Conservation (phyloP, 768 basidiomycete genomes). For the Boletus fagicola region DNA sequence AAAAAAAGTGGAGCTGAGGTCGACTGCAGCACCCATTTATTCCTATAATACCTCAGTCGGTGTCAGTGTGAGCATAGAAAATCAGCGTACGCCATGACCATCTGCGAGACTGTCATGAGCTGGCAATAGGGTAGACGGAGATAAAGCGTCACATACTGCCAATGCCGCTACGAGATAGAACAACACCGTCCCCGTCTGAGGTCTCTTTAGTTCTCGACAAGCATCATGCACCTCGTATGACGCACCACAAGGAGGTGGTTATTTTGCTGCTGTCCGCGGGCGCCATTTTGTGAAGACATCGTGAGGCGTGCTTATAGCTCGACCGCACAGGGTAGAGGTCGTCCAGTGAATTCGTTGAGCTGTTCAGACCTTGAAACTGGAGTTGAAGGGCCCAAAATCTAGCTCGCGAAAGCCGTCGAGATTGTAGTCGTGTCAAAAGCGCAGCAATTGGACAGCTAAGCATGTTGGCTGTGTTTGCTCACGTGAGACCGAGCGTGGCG, state of each 20-base stretch:
- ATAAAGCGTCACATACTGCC: slow-evolving; percentile 52
- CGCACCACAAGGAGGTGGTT: slow-evolving; percentile 34
- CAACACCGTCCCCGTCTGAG: slow-evolving; percentile 67
- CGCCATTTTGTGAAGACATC: slow-evolving; percentile 29
- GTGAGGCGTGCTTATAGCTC: neutral
- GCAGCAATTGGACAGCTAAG: neutral
- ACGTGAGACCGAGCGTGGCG: slow-evolving; percentile 16
- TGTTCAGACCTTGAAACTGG: neutral
- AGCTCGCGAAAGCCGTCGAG: neutral
- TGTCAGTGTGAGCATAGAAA: slow-evolving; percentile 20
- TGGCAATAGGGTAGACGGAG: neutral
- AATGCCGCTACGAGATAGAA: slow-evolving; percentile 91
- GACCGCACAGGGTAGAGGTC: neutral
- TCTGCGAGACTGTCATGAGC: slow-evolving; percentile 42
- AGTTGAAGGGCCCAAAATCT: neutral
- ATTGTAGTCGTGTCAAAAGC: slow-evolving; percentile 8
- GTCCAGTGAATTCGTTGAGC: neutral
- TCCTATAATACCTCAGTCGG: slow-evolving; percentile 43
- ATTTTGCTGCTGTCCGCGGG: slow-evolving; percentile 32
- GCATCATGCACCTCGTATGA: slow-evolving; percentile 1
- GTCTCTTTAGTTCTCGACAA: slow-evolving; percentile 5
- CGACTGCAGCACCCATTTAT: slow-evolving; percentile 86
- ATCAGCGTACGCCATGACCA: slow-evolving; percentile 79
- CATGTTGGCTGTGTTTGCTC: neutral
- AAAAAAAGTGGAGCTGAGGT: slow-evolving; percentile 83